These are phyloP conservation scores for Croton setiger DNA, from an alignment of 441 rosid species.

Conservation along the genomic window DNA sequence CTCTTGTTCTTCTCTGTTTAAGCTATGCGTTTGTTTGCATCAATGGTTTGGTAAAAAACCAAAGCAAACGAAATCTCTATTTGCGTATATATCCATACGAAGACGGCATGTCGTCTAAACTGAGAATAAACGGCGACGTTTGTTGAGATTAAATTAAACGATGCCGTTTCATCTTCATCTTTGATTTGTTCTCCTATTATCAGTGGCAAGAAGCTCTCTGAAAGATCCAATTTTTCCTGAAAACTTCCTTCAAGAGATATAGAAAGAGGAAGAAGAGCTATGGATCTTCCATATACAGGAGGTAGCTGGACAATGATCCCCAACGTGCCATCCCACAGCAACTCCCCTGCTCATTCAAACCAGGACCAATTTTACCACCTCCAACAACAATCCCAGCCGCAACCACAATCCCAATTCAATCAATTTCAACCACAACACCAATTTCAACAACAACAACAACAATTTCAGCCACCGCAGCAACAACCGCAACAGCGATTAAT, in stretches of 20 bases:
- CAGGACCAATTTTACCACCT: constrained; percentile 58
- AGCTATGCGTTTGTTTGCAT: background rate
- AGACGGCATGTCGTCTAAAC: background rate
- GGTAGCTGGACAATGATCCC: constrained; percentile 75
- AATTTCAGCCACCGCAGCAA: constrained; percentile 24
- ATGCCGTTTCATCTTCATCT: background rate
- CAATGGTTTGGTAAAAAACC: background rate
- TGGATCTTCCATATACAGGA: constrained; percentile 49
- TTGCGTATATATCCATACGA: background rate
- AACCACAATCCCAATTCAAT: constrained; percentile 34
- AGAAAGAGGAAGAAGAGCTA: constrained; percentile 5
- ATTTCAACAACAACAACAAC: constrained; percentile 25
- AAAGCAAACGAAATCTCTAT: background rate
- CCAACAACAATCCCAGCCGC: constrained; percentile 36
- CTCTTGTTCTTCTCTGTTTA: constrained; percentile 2
- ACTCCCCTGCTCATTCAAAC: constrained; percentile 59
- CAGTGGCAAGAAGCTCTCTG: background rate
- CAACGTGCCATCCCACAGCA: constrained; percentile 44
- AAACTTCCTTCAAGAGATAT: background rate
- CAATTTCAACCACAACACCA: constrained; percentile 30
- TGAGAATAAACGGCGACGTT: background rate
- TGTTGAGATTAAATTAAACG: background rate
- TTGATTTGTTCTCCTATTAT: background rate
- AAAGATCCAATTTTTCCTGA: background rate
- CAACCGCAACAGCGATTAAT: constrained; percentile 11